Base-by-base conservation (phyloP, 768 basidiomycete species). In the Hypholoma fasciculare region DNA sequence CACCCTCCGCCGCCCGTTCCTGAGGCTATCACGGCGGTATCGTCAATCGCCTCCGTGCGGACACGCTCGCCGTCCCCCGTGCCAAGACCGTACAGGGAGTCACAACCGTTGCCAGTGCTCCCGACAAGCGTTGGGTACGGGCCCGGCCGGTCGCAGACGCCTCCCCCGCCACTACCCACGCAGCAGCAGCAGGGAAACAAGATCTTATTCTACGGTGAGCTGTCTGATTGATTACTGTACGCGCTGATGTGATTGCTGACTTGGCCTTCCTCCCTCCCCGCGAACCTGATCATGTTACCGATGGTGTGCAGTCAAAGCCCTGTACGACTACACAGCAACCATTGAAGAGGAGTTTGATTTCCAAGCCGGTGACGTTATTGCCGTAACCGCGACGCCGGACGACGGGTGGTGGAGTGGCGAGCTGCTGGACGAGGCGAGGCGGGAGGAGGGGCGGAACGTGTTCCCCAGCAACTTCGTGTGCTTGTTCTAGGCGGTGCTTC, bases 371-470 rank as follows among this genome's bases (percentile, higher is more conserved):
- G 96, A 98, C 75, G 89, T 97, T 61, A 97, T 98, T 63, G 96
- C 96, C 1, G 96, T 98, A 19, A 96, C 94, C 0, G 84, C 86
- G 8, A 96, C 94, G 16, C 95, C 95, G 8, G 94, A 95, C 66
- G 96, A 97, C 69, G 96, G 96, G 1, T 98, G 96, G 96, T 98
- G 96, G 96, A 91, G 88, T 63, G 96, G 96, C 17, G 88, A 90
- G 67, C 71, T 94, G 61, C 72, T 93, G 47, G 89, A 92, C 63
- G 90, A 92, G 63, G 78, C 78, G 40, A 77, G 92, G 65, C 78
- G 89, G 61, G 79, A 84, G 60, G 78, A 82, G 23, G 91, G 91
- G 38, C 77, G 86, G 66, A 84, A 90, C 66, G 83, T 92, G 36
- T 94, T 94, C 81, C 92, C 91, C 50, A 93, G 90, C 74, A 94